These are phyloP conservation scores for Geranium incanum DNA, from an alignment of 441 rosid genomes.

Conservation along the genomic window DNA sequence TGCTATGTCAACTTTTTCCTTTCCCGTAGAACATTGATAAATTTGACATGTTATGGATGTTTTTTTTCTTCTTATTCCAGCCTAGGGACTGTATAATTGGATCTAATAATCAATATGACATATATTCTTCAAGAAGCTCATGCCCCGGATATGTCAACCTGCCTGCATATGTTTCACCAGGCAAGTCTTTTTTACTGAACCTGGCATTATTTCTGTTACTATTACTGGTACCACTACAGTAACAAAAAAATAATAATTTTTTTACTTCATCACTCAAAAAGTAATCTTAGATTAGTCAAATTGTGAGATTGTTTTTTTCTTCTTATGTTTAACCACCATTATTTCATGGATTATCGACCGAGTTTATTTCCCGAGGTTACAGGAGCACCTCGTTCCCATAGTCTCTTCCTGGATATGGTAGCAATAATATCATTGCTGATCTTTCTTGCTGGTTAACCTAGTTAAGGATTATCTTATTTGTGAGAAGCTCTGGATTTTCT, in stretches of 20 bases:
- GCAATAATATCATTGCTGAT: too few relatives aligned
- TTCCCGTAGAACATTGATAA: background rate
- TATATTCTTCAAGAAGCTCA: conserved; percentile 26
- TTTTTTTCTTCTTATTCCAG: conserved; percentile 32
- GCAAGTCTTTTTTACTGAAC: conserved; percentile 32
- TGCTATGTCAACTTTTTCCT: background rate
- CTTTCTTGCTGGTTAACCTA: too few relatives aligned
- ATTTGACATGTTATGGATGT: background rate
- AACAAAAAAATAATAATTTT: too few relatives aligned
- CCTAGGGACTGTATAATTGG: conserved; percentile 55
- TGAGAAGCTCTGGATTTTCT: too few relatives aligned
- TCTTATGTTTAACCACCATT: background rate
- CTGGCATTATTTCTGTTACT: background rate
- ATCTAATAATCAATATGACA: conserved; percentile 19
- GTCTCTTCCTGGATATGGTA: too few relatives aligned
- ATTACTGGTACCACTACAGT: background rate
- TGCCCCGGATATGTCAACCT: conserved; percentile 79
- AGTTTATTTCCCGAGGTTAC: too few relatives aligned
- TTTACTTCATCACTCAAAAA: too few relatives aligned
- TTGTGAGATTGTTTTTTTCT: too few relatives aligned
- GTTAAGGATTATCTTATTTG: too few relatives aligned
- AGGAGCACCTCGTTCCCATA: too few relatives aligned
- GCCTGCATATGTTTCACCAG: conserved; percentile 47
- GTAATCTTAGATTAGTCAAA: too few relatives aligned
- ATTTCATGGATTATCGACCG: too few relatives aligned